Percentiles rank a stretch among this genome's conserved stretches.
These are phyloP conservation scores for Neurospora terricola DNA, from an alignment of 495 filamentous ascomycete species.

Conservation along the genomic window DNA sequence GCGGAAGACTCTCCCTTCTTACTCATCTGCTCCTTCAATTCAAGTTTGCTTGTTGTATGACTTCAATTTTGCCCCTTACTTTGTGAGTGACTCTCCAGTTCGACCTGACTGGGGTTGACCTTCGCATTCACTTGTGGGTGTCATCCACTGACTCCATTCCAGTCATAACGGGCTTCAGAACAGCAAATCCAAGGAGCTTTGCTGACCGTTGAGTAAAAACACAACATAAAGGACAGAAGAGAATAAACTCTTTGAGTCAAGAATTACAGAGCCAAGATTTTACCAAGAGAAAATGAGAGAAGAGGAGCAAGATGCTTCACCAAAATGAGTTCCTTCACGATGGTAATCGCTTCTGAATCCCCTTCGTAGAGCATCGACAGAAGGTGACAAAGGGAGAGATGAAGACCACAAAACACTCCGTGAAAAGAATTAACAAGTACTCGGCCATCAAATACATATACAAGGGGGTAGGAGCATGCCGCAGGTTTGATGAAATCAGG, in stretches of 20 bases:
- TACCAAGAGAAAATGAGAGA: not conserved
- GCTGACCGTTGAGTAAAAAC: not conserved
- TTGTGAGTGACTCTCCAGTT: not conserved
- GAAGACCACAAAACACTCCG: not conserved
- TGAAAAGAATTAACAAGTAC: not conserved
- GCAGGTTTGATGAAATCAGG: not conserved
- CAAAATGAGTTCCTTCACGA: not conserved
- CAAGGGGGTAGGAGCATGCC: not conserved
- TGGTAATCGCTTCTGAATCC: not conserved
- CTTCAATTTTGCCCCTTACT: not conserved
- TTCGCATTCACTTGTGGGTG: not conserved
- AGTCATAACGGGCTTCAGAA: not conserved
- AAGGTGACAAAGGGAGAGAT: not conserved
- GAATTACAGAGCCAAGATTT: not conserved
- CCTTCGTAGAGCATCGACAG: not conserved
- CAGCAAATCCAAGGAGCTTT: not conserved
- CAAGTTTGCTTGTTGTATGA: not conserved
- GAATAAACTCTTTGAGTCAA: not conserved
- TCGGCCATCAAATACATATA: not conserved
- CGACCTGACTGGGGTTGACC: not conserved
- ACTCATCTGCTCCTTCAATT: not conserved
- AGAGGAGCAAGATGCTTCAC: not conserved
- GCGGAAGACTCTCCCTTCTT: not conserved
- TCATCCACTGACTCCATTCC: not conserved
- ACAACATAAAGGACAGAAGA: not conserved